Evolutionary conservation across 495 filamentous ascomycete species (phyloP), one percentile per base, ranked within the genome.

Genomic region (Trichoderma erinaceum): DNA sequence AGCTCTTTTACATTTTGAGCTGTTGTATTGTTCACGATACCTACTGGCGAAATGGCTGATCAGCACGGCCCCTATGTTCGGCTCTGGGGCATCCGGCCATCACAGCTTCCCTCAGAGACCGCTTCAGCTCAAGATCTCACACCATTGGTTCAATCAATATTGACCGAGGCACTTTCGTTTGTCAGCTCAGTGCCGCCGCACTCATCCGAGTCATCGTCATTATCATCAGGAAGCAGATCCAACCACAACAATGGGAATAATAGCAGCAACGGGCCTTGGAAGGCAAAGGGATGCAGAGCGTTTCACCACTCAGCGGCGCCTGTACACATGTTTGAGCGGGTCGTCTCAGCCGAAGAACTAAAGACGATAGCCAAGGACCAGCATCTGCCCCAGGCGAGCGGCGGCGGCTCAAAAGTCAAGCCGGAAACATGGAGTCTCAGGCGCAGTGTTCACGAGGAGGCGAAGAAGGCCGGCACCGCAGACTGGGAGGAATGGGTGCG

Each of bases 351-450:
- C 11, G 69, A 70, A 46, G 79, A 79, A 38, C 70, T 84, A 18
- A 70, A 72, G 41, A 48, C 66, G 18, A 66, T 75, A 15, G 72
- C 63, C 3, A n/a, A 63, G 0, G 43, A 67, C 43, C 64, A 70
- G 4, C 61, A 50, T 2, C 52, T 63, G 23, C 67, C 38, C 21
- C 41, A 48, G 18, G 65, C 43, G 0, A 10, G 1, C 21, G 32
- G 6, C 21, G 15, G 6, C 38, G 38, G 23, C 68, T 67, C 64
- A 10, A 76, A 72, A 44, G 52, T 68, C 12, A 69, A 75, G 41
- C 77, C 78, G 32, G 88, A 92, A 72, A 84, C 81, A 67, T 92
- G 91, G 91, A 85, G 86, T 68, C 88, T 84, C 64, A 83, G 92
- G 41, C 79, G 81, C 65, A 89, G 86, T 71, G 75, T 84, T 43